Evolutionary conservation across 352 stramenopile genomes (phyloP).

Genomic region (Globisporangium orthogonon): DNA sequence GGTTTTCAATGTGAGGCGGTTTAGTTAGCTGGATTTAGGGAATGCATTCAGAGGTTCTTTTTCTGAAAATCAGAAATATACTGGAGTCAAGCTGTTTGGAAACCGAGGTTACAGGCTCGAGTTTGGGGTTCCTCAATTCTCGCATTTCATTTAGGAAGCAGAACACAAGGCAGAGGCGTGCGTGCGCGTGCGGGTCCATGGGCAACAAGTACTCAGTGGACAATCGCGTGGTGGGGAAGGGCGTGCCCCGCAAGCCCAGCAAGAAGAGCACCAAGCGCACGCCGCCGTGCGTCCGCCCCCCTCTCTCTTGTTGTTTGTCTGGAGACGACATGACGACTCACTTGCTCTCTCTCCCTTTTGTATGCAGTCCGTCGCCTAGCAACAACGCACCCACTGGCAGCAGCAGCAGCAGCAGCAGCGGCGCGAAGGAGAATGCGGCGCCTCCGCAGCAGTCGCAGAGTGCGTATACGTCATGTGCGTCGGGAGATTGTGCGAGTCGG

Average conservation of each 20-base stretch:
- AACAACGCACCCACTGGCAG: neutral
- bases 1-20: too few relatives aligned
- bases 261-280: slow-evolving; percentile 6
- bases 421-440: slow-evolving; percentile 7
- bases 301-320: neutral
- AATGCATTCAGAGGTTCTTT: too few relatives aligned
- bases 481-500: neutral
- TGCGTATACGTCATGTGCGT: neutral
- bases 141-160: too few relatives aligned
- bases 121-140: too few relatives aligned
- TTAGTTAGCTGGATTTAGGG: too few relatives aligned
- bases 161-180: too few relatives aligned
- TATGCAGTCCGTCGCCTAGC: slow-evolving; percentile 1
- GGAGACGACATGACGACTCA: neutral
- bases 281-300: slow-evolving; percentile 1
- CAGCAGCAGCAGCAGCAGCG: neutral
- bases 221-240: slow-evolving; percentile 9
- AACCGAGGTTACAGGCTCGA: too few relatives aligned
- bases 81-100: too few relatives aligned
- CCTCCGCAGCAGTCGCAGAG: neutral
- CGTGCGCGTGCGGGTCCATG: neutral
- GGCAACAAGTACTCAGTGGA: slow-evolving; percentile 13
- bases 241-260: slow-evolving; percentile 3
- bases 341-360: neutral
- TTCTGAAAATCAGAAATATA: too few relatives aligned